Evolutionary conservation across 768 basidiomycete species (phyloP).

Genomic region (Xerocomellus chrysenteron): DNA sequence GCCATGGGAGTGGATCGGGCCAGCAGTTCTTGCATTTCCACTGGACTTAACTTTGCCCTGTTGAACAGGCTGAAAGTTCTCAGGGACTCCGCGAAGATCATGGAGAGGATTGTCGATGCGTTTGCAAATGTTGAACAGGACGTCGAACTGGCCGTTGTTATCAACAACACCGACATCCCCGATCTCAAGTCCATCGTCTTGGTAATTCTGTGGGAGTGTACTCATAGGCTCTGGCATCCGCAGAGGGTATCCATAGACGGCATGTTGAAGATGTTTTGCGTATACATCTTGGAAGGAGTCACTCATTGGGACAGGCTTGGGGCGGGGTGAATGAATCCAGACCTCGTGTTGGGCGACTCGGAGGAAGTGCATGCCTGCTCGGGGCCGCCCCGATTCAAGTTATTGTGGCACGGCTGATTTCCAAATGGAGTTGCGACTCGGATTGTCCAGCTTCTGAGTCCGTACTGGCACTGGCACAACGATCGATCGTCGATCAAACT

Average conservation of each 20-base stretch:
- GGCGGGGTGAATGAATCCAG: background rate
- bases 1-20: background rate
- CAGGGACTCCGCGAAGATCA: background rate
- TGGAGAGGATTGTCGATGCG: background rate
- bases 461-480: no score
- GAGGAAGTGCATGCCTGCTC: background rate
- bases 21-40: background rate
- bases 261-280: background rate
- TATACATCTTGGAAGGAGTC: background rate
- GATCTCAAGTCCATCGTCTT: background rate
- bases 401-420: no score
- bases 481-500: no score
- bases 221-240: background rate
- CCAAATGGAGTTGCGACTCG: no score
- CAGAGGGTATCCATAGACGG: background rate
- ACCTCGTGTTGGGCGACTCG: background rate
- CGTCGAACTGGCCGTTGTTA: background rate
- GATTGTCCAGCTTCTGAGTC: no score
- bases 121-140: constrained; percentile 1
- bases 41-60: background rate
- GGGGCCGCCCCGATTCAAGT: no score
- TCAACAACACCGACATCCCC: background rate
- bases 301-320: background rate
- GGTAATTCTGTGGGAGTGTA: background rate
- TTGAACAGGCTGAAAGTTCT: background rate